Evolutionary conservation across 306 rosid species (phyloP).

Genomic region (Phaseolus lunatus): DNA sequence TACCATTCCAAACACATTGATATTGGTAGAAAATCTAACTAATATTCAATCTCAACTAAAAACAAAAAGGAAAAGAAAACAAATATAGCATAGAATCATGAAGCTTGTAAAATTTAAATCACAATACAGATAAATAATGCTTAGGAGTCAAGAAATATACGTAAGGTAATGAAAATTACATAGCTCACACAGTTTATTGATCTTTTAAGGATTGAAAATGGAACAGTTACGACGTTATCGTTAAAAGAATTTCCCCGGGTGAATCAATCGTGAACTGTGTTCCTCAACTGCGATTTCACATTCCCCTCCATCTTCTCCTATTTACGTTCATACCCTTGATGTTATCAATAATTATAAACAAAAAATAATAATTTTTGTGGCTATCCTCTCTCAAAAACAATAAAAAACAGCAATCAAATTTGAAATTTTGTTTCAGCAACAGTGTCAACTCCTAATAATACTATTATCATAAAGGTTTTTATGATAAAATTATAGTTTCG

Average conservation of each 20-base stretch:
- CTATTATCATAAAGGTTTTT: too few species aligned
- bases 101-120: background rate
- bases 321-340: background rate
- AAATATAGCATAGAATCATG: background rate
- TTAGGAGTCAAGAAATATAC: background rate
- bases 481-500: too few species aligned
- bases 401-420: background rate
- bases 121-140: background rate
- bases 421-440: too few species aligned
- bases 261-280: background rate
- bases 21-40: background rate
- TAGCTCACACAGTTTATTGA: background rate
- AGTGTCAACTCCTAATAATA: too few species aligned
- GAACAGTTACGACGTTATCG: background rate
- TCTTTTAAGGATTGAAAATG: background rate
- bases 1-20: background rate
- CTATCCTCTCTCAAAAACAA: too few species aligned
- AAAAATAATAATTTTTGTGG: background rate
- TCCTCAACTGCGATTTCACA: background rate
- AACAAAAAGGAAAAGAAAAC: background rate
- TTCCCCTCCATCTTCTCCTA: background rate
- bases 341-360: background rate
- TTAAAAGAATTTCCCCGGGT: background rate
- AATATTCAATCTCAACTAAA: constrained; percentile 8
- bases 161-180: constrained; percentile 8